phyloP scores from a whole-genome alignment of 352 stramenopile species.

The Phytopythium montanum region DNA sequence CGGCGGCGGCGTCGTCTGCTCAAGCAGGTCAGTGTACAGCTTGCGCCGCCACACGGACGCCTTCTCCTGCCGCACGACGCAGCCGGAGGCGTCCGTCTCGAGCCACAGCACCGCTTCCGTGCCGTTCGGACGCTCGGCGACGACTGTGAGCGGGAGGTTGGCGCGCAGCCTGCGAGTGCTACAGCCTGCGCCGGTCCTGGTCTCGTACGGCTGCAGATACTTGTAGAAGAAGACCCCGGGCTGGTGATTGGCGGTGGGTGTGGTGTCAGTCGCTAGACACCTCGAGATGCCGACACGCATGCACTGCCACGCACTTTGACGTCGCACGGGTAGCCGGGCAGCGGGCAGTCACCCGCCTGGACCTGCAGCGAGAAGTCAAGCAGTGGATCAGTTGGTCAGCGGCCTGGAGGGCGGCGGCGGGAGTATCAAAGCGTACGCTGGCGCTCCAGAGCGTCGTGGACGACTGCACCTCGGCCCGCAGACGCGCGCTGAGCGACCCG shows the following conservation, averaged over 20 bases:
- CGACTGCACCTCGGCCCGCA: conserved; percentile 42
- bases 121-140: conserved; percentile 50
- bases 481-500: conserved; percentile 45
- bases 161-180: conserved; percentile 34
- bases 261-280: background rate
- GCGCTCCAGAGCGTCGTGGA: conserved; percentile 16
- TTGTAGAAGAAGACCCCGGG: conserved; percentile 82
- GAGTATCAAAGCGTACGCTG: conserved; percentile 9
- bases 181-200: conserved; percentile 7
- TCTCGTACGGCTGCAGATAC: conserved; percentile 63
- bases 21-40: conserved; percentile 37
- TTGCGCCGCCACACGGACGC: conserved; percentile 55
- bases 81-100: conserved; percentile 36
- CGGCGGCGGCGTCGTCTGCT: background rate
- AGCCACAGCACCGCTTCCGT: conserved; percentile 62
- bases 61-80: conserved; percentile 49
- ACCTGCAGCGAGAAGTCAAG: background rate
- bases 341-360: conserved; percentile 1
- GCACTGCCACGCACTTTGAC: conserved; percentile 15
- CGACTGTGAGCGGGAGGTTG: conserved; percentile 55
- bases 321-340: conserved; percentile 21
- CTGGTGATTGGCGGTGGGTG: conserved; percentile 10
- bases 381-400: background rate
- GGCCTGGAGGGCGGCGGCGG: background rate
- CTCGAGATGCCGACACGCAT: background rate